Evolutionary conservation across 1,284 basidiomycete species (phyloP).

Genomic region (Athelia sp.): DNA sequence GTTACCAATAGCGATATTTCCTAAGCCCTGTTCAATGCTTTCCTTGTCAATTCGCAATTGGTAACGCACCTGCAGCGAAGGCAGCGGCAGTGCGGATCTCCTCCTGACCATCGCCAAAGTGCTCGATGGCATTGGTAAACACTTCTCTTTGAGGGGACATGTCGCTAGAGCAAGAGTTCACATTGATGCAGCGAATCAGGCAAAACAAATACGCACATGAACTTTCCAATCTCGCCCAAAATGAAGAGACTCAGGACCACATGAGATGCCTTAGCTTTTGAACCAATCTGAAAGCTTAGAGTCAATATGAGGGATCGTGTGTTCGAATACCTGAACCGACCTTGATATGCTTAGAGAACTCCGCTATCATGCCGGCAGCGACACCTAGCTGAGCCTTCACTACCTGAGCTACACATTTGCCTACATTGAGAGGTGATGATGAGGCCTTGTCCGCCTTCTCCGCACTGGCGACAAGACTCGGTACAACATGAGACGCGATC

Average conservation of each 20-base stretch:
- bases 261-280: constrained; percentile 62
- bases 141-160: constrained; percentile 75
- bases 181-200: neutral
- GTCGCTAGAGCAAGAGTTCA: constrained; percentile 48
- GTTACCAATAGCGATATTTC: constrained; percentile 93
- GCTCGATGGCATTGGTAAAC: constrained; percentile 69
- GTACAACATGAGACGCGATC: constrained; percentile 74
- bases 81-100: constrained; percentile 85
- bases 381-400: constrained; percentile 65
- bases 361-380: constrained; percentile 74
- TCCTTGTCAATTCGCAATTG: neutral
- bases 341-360: constrained; percentile 77
- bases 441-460: constrained; percentile 56
- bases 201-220: constrained; percentile 51
- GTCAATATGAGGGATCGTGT: constrained; percentile 4
- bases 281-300: constrained; percentile 36
- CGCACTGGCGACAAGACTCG: constrained; percentile 58
- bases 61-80: constrained; percentile 75
- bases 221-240: constrained; percentile 86
- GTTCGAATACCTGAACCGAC: constrained; percentile 35
- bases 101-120: constrained; percentile 75
- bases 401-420: constrained; percentile 79
- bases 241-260: constrained; percentile 82
- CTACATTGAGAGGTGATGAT: constrained; percentile 63
- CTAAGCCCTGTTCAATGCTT: constrained; percentile 31